Conservation (phyloP, 768 basidiomycete genomes). For the Auriculariales sp. region DNA sequence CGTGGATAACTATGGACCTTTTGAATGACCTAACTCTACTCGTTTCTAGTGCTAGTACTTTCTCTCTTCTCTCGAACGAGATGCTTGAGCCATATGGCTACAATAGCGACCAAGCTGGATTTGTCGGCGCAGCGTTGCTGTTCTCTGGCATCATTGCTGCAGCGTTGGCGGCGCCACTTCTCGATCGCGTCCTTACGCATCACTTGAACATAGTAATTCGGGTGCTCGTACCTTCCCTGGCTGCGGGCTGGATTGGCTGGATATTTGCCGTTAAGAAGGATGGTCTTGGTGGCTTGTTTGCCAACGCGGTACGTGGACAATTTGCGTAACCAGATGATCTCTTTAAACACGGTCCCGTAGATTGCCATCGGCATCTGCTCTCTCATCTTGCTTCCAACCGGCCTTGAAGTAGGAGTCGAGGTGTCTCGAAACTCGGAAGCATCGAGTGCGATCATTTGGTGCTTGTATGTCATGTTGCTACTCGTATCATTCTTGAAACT, state of each 20-base stretch:
- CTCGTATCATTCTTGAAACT: conserved; percentile 3
- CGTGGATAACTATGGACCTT: conserved; percentile 13
- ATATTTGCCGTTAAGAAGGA: conserved; percentile 38
- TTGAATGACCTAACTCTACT: background rate
- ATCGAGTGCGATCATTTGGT: conserved; percentile 67
- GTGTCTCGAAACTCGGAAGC: conserved; percentile 66
- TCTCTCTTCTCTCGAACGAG: conserved; percentile 52
- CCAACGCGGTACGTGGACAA: too few species aligned
- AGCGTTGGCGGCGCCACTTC: conserved; percentile 52
- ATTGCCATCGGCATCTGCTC: conserved; percentile 51
- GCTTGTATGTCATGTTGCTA: conserved; percentile 30
- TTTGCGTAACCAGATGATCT: too few species aligned
- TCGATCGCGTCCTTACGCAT: conserved; percentile 65
- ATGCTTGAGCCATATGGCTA: conserved; percentile 67
- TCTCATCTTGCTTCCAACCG: conserved; percentile 59
- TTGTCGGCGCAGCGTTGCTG: conserved; percentile 46
- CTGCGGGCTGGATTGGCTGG: conserved; percentile 52
- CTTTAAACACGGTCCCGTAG: too few species aligned
- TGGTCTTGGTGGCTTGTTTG: conserved; percentile 45
- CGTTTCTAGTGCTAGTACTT: conserved; percentile 37
- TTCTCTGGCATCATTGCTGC: conserved; percentile 60
- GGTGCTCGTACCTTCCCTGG: conserved; percentile 35
- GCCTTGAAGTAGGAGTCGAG: conserved; percentile 66
- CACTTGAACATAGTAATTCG: conserved; percentile 23
- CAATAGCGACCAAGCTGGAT: conserved; percentile 44